Conservation (phyloP, 768 basidiomycete species). For the Ramaria sp. region DNA sequence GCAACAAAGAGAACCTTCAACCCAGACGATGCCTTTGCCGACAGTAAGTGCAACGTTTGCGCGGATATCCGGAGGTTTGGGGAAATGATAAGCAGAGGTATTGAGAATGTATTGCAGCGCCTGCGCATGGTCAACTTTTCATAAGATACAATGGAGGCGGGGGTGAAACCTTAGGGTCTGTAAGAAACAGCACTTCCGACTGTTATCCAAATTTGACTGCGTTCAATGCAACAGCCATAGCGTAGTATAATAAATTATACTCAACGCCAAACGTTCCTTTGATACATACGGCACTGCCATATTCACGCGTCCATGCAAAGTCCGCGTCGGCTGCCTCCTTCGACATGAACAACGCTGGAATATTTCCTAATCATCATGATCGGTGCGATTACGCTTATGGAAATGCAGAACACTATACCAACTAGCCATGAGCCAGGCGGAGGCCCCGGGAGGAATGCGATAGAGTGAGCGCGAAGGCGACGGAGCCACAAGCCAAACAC, state of each 20-base stretch:
- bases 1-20: slow-evolving; percentile 30
- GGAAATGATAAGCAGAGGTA: slow-evolving; percentile 19
- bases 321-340: slow-evolving; percentile 17
- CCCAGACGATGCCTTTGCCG: slow-evolving; percentile 38
- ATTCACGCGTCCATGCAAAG: slow-evolving; percentile 21
- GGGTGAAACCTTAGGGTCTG: slow-evolving; percentile 25
- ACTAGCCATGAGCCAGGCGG: background rate
- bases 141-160: slow-evolving; percentile 16
- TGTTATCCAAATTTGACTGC: slow-evolving; percentile 11
- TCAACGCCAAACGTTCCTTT: slow-evolving; percentile 1
- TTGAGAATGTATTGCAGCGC: slow-evolving; percentile 20
- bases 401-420: background rate
- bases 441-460: slow-evolving; percentile 2
- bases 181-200: slow-evolving; percentile 19
- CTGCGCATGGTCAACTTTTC: slow-evolving; percentile 9
- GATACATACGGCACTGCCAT: slow-evolving; percentile 19
- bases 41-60: background rate
- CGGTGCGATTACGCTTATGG: background rate
- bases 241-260: background rate
- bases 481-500: background rate
- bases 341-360: slow-evolving; percentile 19
- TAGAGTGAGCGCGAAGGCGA: background rate
- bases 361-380: slow-evolving; percentile 16
- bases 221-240: background rate
- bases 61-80: slow-evolving; percentile 12